Percentiles rank a stretch among this genome's conserved stretches.
These are phyloP conservation scores for Aspergillus biplanus DNA, from an alignment of 495 filamentous ascomycete species.

Conservation along the genomic window DNA sequence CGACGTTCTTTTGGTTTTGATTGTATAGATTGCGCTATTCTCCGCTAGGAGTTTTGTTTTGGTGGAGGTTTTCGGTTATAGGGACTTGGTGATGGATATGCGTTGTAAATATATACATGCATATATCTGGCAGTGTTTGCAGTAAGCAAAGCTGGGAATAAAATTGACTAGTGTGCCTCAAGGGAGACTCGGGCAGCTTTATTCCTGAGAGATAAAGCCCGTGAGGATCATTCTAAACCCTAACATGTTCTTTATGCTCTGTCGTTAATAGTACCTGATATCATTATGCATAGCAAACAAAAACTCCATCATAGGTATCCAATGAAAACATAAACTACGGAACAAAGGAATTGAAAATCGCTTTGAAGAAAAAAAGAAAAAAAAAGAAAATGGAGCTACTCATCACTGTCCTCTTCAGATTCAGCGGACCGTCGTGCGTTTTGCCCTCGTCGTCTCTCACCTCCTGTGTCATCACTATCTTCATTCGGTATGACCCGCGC, in stretches of 20 bases:
- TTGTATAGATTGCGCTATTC: neutral
- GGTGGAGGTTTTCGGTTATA: neutral
- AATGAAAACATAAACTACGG: neutral
- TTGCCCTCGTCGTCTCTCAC: constrained; percentile 17
- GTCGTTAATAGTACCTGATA: neutral
- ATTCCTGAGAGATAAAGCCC: neutral
- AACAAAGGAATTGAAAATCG: neutral
- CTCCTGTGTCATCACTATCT: constrained; percentile 23
- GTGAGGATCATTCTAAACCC: neutral
- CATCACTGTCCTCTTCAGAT: constrained; percentile 35
- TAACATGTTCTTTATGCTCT: no score
- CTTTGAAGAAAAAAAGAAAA: constrained; percentile 2
- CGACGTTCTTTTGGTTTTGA: neutral
- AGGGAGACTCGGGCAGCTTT: no score
- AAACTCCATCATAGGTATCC: constrained; percentile 6
- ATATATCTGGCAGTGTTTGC: no score
- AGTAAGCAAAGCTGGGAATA: no score
- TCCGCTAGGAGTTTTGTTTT: neutral
- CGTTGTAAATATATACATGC: no score
- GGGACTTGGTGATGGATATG: no score
- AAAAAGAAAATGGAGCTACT: constrained; percentile 11
- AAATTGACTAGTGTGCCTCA: no score
- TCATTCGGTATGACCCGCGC: constrained; percentile 23
- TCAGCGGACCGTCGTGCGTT: constrained; percentile 37
- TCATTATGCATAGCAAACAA: constrained; percentile 3